Percentiles rank a stretch among this genome's conserved stretches.
These are phyloP conservation scores for Haberlea rhodopensis DNA, from an alignment of 257 asterid species.

Conservation along the genomic window DNA sequence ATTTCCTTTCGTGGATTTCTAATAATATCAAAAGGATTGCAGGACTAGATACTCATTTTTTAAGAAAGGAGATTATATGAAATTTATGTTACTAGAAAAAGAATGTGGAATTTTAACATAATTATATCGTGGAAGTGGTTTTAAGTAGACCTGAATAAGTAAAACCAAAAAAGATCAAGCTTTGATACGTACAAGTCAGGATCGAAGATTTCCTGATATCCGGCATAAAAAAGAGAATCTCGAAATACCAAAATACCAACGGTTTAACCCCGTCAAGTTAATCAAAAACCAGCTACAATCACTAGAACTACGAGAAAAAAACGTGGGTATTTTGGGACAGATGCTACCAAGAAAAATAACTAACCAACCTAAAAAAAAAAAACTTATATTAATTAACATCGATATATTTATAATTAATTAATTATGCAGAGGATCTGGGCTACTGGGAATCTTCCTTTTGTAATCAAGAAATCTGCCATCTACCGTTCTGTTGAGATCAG, in stretches of 20 bases:
- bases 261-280: slow-evolving; percentile 44
- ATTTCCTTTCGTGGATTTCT: no score
- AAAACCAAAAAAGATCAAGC: slow-evolving; percentile 10
- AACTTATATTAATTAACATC: not conserved
- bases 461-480: slow-evolving; percentile 47
- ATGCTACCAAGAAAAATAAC: slow-evolving; percentile 15
- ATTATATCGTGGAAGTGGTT: not conserved
- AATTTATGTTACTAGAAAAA: not conserved
- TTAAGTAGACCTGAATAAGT: not conserved
- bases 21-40: no score
- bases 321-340: slow-evolving; percentile 76
- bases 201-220: slow-evolving; percentile 26
- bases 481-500: slow-evolving; percentile 21
- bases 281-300: not conserved
- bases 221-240: slow-evolving; percentile 22
- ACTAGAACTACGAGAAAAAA: slow-evolving; percentile 37
- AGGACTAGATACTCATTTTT: no score
- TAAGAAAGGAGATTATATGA: no score
- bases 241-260: slow-evolving; percentile 76
- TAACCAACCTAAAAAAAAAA: not conserved
- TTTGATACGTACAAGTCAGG: slow-evolving; percentile 32
- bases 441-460: slow-evolving; percentile 72
- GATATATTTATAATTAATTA: slow-evolving; percentile 26
- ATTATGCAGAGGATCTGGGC: slow-evolving; percentile 98
- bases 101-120: not conserved